A percentile compares a stretch with the other conserved stretches of the same genome.
Conservation (phyloP, 306 rosid genomes). For the Gleditsia sinensis region DNA sequence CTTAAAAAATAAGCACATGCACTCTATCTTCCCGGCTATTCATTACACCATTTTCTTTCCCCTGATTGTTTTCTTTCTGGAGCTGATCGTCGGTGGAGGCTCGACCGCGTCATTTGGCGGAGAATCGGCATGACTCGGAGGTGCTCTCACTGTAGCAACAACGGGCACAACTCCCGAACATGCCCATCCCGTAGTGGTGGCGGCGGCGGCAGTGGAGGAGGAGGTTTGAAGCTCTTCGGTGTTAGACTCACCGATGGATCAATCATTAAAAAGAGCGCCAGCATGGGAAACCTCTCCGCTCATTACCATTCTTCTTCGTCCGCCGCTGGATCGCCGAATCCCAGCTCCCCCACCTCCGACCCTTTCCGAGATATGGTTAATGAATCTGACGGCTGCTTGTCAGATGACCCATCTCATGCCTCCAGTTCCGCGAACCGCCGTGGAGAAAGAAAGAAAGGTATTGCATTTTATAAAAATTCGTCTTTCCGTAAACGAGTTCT, state of each 20-base stretch:
- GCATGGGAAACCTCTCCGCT: slow-evolving; percentile 86
- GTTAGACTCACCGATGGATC: slow-evolving; percentile 93
- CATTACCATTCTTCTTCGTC: slow-evolving; percentile 67
- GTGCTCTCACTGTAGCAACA: slow-evolving; percentile 97
- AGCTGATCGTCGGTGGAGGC: slow-evolving; percentile 19
- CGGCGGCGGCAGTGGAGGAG: not conserved
- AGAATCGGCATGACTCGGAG: slow-evolving; percentile 82
- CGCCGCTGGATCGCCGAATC: slow-evolving; percentile 62
- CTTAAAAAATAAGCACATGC: slow-evolving; percentile 41
- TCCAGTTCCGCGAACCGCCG: slow-evolving; percentile 71
- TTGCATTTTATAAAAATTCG: not conserved
- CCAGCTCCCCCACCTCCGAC: slow-evolving; percentile 67
- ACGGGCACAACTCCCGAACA: slow-evolving; percentile 96
- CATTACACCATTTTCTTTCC: not conserved
- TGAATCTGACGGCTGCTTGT: slow-evolving; percentile 69
- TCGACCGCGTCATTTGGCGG: slow-evolving; percentile 45
- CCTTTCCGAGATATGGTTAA: slow-evolving; percentile 31
- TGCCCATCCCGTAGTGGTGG: slow-evolving; percentile 63
- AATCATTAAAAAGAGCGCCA: slow-evolving; percentile 89
- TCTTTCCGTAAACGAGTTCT: no score
- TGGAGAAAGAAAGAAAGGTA: slow-evolving; percentile 86
- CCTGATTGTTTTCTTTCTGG: not conserved
- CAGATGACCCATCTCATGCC: slow-evolving; percentile 81
- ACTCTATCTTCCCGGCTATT: not conserved
- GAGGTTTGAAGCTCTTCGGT: slow-evolving; percentile 69